Evolutionary conservation across 2,329 filamentous ascomycete genomes (phyloP), one percentile per base, ranked within the genome.

Genomic region (Fusarium drepaniforme): DNA sequence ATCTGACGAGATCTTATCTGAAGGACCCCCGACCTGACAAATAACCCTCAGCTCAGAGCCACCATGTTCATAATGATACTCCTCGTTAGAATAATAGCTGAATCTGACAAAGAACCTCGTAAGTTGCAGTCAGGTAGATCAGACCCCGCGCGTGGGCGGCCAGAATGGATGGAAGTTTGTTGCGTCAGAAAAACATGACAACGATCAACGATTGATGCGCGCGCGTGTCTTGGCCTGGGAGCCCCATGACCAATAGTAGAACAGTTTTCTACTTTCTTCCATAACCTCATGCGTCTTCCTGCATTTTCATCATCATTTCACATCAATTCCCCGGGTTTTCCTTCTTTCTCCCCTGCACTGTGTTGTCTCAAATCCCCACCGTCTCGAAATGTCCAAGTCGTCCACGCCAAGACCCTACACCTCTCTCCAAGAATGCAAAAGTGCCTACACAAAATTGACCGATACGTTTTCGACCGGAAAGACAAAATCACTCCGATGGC

Each of bases 401-500:
- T 18, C 44, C 8, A 16, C 23, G 25, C 11, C 44, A 28, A 49
- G 15, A 5, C 44, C 23, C 23, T 49, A 49, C 13, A 5, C 44
- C 23, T 25, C 44, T 25, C 44, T 28, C 23, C 44, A 49, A 49
- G 44, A 49, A 9, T 49, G 44, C 23, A 18, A 49, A 18, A 28
- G 5, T 5, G 3, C 23, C 16, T 7, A 49, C 15, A 7, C 8
- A 25, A 23, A 28, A 7, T 49, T 49, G 8, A 28, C 8, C 23
- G 8, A 80, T 1, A 66, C 56, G 0, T 73, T 73, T 23, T 23
- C 69, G 5, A 61, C 72, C 1, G 64, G 74, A 21, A 79, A 74
- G 23, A 86, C 84, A 28, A 84, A 84, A 40, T 71, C 75, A 7
- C 71, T 84, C 5, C 77, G 78, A 63, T 86, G 83, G 82, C 79